phyloP scores from a whole-genome alignment of 169 alveolate genomes.

The Babesia gibsoni region DNA sequence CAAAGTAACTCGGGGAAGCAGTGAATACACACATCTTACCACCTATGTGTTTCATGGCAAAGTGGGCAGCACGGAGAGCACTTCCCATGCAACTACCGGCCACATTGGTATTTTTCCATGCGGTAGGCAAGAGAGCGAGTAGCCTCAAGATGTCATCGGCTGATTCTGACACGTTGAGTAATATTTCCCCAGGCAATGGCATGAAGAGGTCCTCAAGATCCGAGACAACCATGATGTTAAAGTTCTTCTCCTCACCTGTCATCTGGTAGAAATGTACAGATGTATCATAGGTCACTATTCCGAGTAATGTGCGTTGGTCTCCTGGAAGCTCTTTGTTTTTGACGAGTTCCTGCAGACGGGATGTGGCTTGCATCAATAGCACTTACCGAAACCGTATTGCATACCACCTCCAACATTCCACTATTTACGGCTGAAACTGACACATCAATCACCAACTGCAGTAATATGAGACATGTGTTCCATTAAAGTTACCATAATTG shows the following conservation, averaged over 20 bases:
- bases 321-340: slow-evolving; percentile 33
- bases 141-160: slow-evolving; percentile 72
- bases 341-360: slow-evolving; percentile 32
- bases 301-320: slow-evolving; percentile 87
- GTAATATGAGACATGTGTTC: not conserved
- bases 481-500: slow-evolving; percentile 75
- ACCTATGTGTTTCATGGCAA: slow-evolving; percentile 91
- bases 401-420: slow-evolving; percentile 86
- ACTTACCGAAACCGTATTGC: slow-evolving; percentile 83
- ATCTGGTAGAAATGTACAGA: slow-evolving; percentile 91
- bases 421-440: slow-evolving; percentile 86
- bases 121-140: slow-evolving; percentile 70
- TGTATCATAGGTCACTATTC: slow-evolving; percentile 93
- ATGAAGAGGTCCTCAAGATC: slow-evolving; percentile 89
- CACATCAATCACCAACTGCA: slow-evolving; percentile 84
- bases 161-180: slow-evolving; percentile 83
- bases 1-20: slow-evolving; percentile 80
- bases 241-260: slow-evolving; percentile 77
- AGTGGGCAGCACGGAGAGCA: slow-evolving; percentile 88
- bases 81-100: slow-evolving; percentile 84
- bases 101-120: slow-evolving; percentile 82
- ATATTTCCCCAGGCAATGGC: slow-evolving; percentile 90
- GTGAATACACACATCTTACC: slow-evolving; percentile 88
- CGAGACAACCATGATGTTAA: slow-evolving; percentile 89
- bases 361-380: slow-evolving; percentile 6